phyloP scores from a whole-genome alignment of 176 grass and related monocot genomes.

The Alloteropsis semialata region DNA sequence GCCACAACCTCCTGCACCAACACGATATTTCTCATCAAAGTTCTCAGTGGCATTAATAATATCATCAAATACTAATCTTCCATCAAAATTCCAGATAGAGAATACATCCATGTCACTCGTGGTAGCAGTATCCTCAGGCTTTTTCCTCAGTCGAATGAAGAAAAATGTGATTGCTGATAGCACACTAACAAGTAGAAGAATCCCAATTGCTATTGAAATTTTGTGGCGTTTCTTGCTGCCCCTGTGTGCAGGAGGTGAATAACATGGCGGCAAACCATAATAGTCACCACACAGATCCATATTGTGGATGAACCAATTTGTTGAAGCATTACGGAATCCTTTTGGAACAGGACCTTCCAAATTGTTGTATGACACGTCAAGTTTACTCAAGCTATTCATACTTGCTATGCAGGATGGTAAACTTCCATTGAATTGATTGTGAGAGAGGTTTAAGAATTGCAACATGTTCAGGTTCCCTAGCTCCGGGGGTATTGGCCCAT shows the following conservation, averaged over 20 bases:
- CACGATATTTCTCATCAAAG: conserved; percentile 17
- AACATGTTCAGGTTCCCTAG: not conserved
- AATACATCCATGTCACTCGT: too few relatives aligned
- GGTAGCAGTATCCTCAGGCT: not conserved
- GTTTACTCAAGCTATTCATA: conserved; percentile 9
- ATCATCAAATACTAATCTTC: too few relatives aligned
- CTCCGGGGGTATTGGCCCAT: not conserved
- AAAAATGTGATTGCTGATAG: not conserved
- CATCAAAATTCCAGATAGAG: too few relatives aligned
- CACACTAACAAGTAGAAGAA: not conserved
- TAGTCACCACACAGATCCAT: not conserved
- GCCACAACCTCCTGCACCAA: conserved; percentile 25
- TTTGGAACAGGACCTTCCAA: conserved; percentile 28
- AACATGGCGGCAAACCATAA: not conserved
- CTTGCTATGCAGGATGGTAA: not conserved
- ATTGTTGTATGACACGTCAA: conserved; percentile 40
- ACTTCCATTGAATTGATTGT: conserved; percentile 17
- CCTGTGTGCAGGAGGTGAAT: not conserved
- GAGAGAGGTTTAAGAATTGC: conserved; percentile 36
- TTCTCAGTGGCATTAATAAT: not conserved
- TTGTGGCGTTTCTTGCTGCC: not conserved
- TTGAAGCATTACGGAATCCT: not conserved
- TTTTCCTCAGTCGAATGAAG: not conserved
- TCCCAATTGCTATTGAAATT: too few relatives aligned
- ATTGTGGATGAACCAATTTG: not conserved